phyloP scores from a whole-genome alignment of 2,329 filamentous ascomycete genomes.

The Clonostachys rhizophaga region DNA sequence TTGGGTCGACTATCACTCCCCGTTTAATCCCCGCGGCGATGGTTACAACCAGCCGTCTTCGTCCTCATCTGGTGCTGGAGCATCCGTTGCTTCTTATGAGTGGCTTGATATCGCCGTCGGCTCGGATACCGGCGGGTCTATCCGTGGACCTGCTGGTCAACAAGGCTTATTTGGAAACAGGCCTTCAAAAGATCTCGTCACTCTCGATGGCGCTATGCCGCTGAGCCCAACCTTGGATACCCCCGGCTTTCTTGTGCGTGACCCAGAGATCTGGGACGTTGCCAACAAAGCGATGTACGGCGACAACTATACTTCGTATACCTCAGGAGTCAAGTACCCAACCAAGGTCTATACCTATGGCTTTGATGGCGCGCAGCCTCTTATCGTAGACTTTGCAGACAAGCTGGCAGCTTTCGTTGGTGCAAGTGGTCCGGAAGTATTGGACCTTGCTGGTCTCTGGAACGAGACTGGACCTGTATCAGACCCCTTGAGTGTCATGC shows the following conservation, averaged over 20 bases:
- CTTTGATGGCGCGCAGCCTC: constrained; percentile 12
- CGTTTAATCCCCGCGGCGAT: constrained; percentile 40
- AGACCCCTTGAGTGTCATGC: constrained; percentile 11
- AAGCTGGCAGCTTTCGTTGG: constrained; percentile 17
- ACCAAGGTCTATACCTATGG: constrained; percentile 15
- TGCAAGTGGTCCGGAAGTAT: constrained; percentile 6
- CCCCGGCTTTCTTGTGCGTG: constrained; percentile 32
- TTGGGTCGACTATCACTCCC: constrained; percentile 32
- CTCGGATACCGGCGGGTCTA: constrained; percentile 35
- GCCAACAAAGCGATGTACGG: constrained; percentile 22
- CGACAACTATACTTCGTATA: constrained; percentile 24
- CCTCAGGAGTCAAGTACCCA: constrained; percentile 15
- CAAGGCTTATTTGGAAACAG: constrained; percentile 40
- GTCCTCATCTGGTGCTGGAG: constrained; percentile 35
- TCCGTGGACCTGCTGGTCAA: constrained; percentile 35
- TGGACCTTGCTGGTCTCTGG: constrained; percentile 18
- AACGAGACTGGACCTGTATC: constrained; percentile 10
- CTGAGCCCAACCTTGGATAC: constrained; percentile 36
- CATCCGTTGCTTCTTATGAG: constrained; percentile 31
- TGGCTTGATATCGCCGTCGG: constrained; percentile 38
- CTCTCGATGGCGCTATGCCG: constrained; percentile 33
- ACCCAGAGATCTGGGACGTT: constrained; percentile 23
- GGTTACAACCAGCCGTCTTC: constrained; percentile 39
- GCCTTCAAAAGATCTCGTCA: constrained; percentile 31
- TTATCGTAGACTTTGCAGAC: constrained; percentile 12